phyloP scores from a whole-genome alignment of 306 rosid species.

The Heteromeles arbutifolia region DNA sequence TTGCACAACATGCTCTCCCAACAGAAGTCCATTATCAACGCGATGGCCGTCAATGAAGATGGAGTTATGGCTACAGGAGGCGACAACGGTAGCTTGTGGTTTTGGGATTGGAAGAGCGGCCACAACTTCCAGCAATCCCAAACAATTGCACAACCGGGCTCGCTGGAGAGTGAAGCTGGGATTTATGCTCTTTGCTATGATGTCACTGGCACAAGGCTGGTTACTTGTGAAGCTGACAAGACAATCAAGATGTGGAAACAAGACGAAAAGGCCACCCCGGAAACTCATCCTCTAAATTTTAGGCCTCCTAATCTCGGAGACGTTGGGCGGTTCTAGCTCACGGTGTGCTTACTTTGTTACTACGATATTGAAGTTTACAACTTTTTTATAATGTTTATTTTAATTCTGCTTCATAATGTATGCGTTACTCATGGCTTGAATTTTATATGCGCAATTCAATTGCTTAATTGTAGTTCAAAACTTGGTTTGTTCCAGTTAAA shows the following conservation, averaged over 20 bases:
- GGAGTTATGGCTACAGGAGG: slow-evolving; percentile 97
- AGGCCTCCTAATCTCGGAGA: slow-evolving; percentile 68
- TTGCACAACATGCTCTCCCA: slow-evolving; percentile 97
- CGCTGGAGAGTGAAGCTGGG: slow-evolving; percentile 93
- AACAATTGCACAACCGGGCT: slow-evolving; percentile 91
- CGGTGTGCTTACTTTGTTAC: not conserved
- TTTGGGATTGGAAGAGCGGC: slow-evolving; percentile 99
- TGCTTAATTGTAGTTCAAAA: no score
- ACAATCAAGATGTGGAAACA: slow-evolving; percentile 94
- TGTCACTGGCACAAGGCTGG: slow-evolving; percentile 72
- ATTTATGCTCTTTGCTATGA: slow-evolving; percentile 75
- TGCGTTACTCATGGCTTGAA: no score
- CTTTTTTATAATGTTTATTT: no score
- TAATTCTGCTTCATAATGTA: no score
- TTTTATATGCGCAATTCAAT: no score
- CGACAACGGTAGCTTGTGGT: slow-evolving; percentile 95
- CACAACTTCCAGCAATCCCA: slow-evolving; percentile 92
- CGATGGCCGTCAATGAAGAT: slow-evolving; percentile 94
- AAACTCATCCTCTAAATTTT: slow-evolving; percentile 84
- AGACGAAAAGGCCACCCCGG: slow-evolving; percentile 80
- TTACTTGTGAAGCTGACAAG: slow-evolving; percentile 91
- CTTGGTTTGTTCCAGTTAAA: no score
- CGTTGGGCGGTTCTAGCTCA: slow-evolving; percentile 57
- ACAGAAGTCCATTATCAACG: slow-evolving; percentile 87
- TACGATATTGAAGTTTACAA: no score